Base-by-base conservation (phyloP, 2,329 filamentous ascomycete species). In the Alternaria gansuensis region DNA sequence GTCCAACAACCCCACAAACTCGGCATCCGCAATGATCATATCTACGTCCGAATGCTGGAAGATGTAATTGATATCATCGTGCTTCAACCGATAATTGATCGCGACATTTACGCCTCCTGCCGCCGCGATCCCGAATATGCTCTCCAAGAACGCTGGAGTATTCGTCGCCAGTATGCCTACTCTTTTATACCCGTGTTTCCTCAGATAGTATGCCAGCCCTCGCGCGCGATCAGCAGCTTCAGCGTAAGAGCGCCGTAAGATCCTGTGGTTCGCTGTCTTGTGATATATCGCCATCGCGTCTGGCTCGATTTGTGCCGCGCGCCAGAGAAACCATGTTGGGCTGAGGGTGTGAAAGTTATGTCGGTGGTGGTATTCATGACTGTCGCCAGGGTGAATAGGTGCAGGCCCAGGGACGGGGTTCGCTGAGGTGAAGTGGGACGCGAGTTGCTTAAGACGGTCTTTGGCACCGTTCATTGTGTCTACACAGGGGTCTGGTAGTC, bases 111-210 rank as follows among this genome's bases (percentile, higher is more conserved):
- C 86, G 7, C 84, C 91, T 1, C 92, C 92, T 0, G 91, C 91
- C 1, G 91, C 93, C 0, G 88, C 89, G 67, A 97, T 90, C 2
- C 91, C 95, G 73, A 92, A 99, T 62, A 97, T 91, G 6, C 88
- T 86, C 79, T 98, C 94, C 28, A 99, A 82, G 70, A 98, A 98
- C 0, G 93, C 93, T 0, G 95, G 95, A 1, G 95, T 99, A 75
- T 99, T 99, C 3, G 95, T 91, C 8, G 88, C 89, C 10, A 99
- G 82, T 46, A 99, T 89, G 6, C 95, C 95, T 5, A 98, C 90
- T 59, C 91, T 85, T 70, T 87, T 89, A 71, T 87, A 88, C 4
- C 85, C 84, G 72, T 91, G 87, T 76, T 91, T 91, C 67, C 86
- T 85, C 56, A 99, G 76, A 75, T 90, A 98, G 79, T 96, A 98